Conservation (phyloP, 2,329 filamentous ascomycete species). For the Anisogramma anomala region DNA sequence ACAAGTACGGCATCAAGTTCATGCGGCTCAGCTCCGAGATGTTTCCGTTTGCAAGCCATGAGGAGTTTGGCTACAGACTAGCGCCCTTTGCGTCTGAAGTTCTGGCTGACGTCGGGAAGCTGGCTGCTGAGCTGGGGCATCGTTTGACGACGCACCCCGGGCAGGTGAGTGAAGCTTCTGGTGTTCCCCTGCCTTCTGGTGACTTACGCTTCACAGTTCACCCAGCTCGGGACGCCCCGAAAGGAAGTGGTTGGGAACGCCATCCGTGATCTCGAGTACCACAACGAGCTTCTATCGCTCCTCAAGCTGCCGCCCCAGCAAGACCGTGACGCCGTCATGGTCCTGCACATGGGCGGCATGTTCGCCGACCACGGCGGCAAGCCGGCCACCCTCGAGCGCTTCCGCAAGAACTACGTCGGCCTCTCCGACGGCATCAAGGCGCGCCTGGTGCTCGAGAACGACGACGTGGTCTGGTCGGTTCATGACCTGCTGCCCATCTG, state of each 20-base stretch:
- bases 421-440: constrained; percentile 61
- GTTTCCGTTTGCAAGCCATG: constrained; percentile 91
- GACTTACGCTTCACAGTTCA: constrained; percentile 44
- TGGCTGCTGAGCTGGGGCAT: constrained; percentile 69
- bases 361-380: constrained; percentile 62
- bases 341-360: constrained; percentile 82
- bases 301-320: constrained; percentile 66
- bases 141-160: constrained; percentile 84
- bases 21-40: constrained; percentile 89
- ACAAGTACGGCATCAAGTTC: constrained; percentile 83
- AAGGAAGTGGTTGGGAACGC: constrained; percentile 65
- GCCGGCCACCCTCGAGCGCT: constrained; percentile 62
- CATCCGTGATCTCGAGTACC: constrained; percentile 74
- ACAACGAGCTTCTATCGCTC: constrained; percentile 71
- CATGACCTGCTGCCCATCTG: constrained; percentile 84
- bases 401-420: constrained; percentile 59
- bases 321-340: constrained; percentile 83
- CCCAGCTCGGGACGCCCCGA: constrained; percentile 76
- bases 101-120: constrained; percentile 62
- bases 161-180: constrained; percentile 34
- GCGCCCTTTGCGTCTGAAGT: constrained; percentile 71
- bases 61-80: constrained; percentile 74
- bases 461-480: constrained; percentile 86
- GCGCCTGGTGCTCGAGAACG: constrained; percentile 82
- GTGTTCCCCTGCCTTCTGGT: background rate